Evolutionary conservation across 306 rosid species (phyloP).

Genomic region (Styphnolobium japonicum): DNA sequence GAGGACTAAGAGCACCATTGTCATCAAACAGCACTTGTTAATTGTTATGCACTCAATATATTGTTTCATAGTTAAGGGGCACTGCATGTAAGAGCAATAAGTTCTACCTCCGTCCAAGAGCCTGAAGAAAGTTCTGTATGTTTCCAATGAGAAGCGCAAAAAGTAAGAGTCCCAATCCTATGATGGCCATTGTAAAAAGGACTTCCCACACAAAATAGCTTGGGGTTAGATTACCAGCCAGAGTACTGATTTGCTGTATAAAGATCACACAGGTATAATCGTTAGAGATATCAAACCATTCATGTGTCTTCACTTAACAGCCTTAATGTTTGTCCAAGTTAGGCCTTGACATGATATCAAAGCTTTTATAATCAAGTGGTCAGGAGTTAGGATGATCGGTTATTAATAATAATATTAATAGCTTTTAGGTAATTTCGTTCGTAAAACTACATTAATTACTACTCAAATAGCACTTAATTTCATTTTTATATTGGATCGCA

Average conservation of each 20-base stretch:
- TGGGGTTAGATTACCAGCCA: constrained; percentile 66
- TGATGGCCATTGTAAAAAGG: constrained; percentile 66
- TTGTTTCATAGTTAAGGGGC: not conserved
- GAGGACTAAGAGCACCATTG: not conserved
- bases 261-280: constrained; percentile 13
- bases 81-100: not conserved
- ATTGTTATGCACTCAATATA: too few relatives aligned
- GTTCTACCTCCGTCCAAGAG: constrained; percentile 71
- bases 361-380: not conserved
- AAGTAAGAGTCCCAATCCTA: constrained; percentile 84
- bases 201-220: constrained; percentile 81
- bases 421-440: too few relatives aligned
- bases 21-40: constrained; percentile 15
- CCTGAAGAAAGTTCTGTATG: constrained; percentile 86
- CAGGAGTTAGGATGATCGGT: too few relatives aligned
- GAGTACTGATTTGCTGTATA: constrained; percentile 86
- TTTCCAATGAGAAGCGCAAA: constrained; percentile 86
- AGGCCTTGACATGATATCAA: not conserved
- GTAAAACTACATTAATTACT: too few relatives aligned
- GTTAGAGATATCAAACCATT: not conserved
- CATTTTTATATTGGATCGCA: too few relatives aligned
- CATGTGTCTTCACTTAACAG: not conserved
- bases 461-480: too few relatives aligned
- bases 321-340: not conserved
- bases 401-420: too few relatives aligned